These are phyloP conservation scores for Lachancea nothofagi DNA, from an alignment of 805 yeast genomes.

Conservation along the genomic window DNA sequence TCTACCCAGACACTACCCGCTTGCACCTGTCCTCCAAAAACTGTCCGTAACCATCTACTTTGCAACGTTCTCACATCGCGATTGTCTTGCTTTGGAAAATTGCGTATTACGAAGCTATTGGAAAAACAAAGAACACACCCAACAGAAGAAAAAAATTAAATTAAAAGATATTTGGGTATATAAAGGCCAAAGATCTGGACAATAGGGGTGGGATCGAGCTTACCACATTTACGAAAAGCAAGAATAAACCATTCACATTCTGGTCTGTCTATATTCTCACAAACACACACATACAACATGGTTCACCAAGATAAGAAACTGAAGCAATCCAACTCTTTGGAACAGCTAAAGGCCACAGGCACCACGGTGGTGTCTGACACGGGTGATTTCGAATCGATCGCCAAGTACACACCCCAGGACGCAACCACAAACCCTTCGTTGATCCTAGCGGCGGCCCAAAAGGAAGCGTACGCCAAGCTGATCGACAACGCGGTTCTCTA, in stretches of 20 bases:
- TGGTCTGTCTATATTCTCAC: neutral
- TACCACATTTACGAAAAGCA: neutral
- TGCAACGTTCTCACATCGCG: too few relatives aligned
- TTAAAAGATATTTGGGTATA: too few relatives aligned
- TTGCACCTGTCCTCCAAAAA: too few relatives aligned
- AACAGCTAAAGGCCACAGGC: slow-evolving; percentile 89
- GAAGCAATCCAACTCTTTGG: slow-evolving; percentile 63
- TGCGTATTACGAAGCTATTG: too few relatives aligned
- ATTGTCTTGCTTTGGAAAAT: too few relatives aligned
- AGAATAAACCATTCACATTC: too few relatives aligned
- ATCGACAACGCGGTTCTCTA: slow-evolving; percentile 87
- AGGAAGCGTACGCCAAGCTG: slow-evolving; percentile 80
- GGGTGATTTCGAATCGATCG: slow-evolving; percentile 97
- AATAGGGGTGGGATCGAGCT: neutral
- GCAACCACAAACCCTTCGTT: slow-evolving; percentile 98
- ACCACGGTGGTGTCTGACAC: slow-evolving; percentile 97
- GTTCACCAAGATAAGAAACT: slow-evolving; percentile 31
- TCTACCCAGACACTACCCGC: too few relatives aligned
- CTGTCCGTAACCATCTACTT: too few relatives aligned
- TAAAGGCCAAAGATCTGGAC: too few relatives aligned
- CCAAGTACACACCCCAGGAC: slow-evolving; percentile 97
- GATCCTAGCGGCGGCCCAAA: slow-evolving; percentile 91
- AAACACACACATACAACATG: slow-evolving; percentile 1
- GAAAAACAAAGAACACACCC: too few relatives aligned
- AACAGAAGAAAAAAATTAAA: too few relatives aligned